Conservation (phyloP, 306 rosid species). For the Ormosia emarginata region DNA sequence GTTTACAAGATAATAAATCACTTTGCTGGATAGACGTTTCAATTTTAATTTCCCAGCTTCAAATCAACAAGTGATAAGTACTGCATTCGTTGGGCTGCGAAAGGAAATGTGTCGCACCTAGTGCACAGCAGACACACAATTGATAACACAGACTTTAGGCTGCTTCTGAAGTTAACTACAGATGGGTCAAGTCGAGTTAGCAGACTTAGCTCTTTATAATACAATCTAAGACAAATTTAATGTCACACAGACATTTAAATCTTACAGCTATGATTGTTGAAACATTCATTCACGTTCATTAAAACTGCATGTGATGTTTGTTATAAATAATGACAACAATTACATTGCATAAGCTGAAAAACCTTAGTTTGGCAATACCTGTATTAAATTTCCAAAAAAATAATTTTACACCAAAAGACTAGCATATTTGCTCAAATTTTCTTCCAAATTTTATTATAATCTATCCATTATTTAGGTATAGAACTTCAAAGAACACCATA, state of each 20-base stretch:
- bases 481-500: neutral
- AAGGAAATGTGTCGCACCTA: neutral
- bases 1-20: neutral
- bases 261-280: neutral
- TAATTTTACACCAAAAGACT: neutral
- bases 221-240: neutral
- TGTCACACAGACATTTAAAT: neutral
- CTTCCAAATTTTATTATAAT: neutral
- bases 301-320: neutral
- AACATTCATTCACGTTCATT: neutral
- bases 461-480: neutral
- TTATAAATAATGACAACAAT: neutral
- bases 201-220: neutral
- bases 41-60: neutral
- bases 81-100: neutral
- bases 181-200: neutral
- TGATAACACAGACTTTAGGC: neutral
- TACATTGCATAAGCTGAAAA: neutral
- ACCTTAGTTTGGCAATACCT: neutral
- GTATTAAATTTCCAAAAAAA: neutral
- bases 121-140: neutral
- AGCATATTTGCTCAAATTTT: slow-evolving; percentile 2
- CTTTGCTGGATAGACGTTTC: neutral
- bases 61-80: neutral
- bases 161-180: neutral